Conservation (phyloP, 2,329 filamentous ascomycete genomes). For the Trichophyton verrucosum region DNA sequence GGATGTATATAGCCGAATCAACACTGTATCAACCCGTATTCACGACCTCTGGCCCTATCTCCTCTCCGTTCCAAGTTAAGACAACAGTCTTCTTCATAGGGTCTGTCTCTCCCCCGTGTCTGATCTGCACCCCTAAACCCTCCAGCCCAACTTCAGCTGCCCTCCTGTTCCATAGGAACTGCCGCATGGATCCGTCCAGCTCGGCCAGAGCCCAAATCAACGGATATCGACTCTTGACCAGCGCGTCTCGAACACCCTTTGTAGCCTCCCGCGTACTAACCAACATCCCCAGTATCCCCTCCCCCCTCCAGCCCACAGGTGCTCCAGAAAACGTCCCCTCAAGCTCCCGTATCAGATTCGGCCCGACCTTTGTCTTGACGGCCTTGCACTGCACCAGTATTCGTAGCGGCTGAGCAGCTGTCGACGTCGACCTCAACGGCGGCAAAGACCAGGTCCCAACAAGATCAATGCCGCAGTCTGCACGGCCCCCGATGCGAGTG, state of each 20-base stretch:
- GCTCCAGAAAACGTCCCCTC: conserved; percentile 61
- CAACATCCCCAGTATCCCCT: conserved; percentile 56
- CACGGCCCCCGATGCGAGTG: conserved; percentile 33
- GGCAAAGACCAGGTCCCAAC: conserved; percentile 36
- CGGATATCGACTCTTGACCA: conserved; percentile 55
- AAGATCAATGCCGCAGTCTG: conserved; percentile 37
- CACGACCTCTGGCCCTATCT: conserved; percentile 14
- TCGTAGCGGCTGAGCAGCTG: conserved; percentile 21
- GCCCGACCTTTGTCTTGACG: conserved; percentile 30
- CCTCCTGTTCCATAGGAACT: conserved; percentile 35
- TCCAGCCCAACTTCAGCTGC: conserved; percentile 29
- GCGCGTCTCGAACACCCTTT: conserved; percentile 60
- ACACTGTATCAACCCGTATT: not conserved
- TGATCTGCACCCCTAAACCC: conserved; percentile 28
- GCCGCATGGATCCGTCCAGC: conserved; percentile 25
- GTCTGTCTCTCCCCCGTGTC: conserved; percentile 18
- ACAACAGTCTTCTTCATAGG: conserved; percentile 17
- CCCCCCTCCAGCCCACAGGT: conserved; percentile 57
- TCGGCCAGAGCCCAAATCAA: conserved; percentile 50
- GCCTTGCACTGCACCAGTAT: conserved; percentile 39
- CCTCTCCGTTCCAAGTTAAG: conserved; percentile 28
- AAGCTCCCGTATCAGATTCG: conserved; percentile 35
- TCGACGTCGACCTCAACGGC: conserved; percentile 15
- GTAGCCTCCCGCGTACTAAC: conserved; percentile 60
- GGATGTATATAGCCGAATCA: not conserved